Base-by-base conservation (phyloP, 371 early-diverging fungal species). In the Chytridiales sp. region DNA sequence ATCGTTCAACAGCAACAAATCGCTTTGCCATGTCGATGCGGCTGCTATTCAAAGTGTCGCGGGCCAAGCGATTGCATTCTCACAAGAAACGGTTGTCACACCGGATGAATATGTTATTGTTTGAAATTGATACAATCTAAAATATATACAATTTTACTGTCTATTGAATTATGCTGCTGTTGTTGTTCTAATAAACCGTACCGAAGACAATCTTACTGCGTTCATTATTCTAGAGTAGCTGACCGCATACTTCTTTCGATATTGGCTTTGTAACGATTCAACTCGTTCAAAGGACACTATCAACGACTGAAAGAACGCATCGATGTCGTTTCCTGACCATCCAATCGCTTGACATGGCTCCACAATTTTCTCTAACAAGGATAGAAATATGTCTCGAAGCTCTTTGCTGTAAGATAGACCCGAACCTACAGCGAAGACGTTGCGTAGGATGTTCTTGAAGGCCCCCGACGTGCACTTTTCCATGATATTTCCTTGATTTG, bases 21-120 rank as follows among this genome's bases (percentile, higher is more conserved):
- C 88, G 13, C 80, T 87, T 61, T 90, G 86, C 59, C 87, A 82
- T 55, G 82, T 95, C 47, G 85, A 89, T 52, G 90, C 93, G 66
- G 56, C 13, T 6, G 51, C 58, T 35, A 52, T 65, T 35, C 36
- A 68, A 74, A 78, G 75, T 74, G 73, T 81, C n/a, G 78, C 84
- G 22, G 83, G 81, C 44, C 79, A 81, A 54, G 63, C 79, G 17
- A 76, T 86, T 1, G 66, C 73, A 19, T 90, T 85, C 61, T 86
- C 89, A 39, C 83, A 87, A 66, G 81, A 84, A 27, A 67, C 85
- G 17, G 67, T 80, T 47, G 71, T 90, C 62, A 57, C 78, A 36
- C 81, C 90, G 21, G 87, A 86, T 40, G 86, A 88, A 38, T 92
- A 92, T 72, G 69, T 74, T 15, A 82, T 92, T 50, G 84, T 85